phyloP scores from a whole-genome alignment of 768 basidiomycete species.

The Tubosaeta sp. region DNA sequence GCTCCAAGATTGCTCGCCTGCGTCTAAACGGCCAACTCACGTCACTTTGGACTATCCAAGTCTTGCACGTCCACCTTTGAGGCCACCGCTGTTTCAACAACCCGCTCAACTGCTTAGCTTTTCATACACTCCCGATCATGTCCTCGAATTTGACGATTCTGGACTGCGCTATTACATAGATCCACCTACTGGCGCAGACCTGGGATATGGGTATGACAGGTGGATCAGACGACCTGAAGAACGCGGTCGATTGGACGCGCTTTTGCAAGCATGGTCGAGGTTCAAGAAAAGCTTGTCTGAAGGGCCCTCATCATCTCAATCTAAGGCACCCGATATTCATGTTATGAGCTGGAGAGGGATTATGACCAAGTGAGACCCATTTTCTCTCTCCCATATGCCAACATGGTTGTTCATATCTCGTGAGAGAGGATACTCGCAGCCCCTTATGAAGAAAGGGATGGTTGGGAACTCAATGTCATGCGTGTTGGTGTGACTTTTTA shows the following conservation, averaged over 20 bases:
- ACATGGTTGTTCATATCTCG: constrained; percentile 11
- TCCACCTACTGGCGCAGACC: constrained; percentile 62
- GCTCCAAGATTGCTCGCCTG: constrained; percentile 3
- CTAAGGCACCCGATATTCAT: constrained; percentile 40
- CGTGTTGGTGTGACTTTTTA: constrained; percentile 62
- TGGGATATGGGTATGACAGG: constrained; percentile 66
- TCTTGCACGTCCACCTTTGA: constrained; percentile 17
- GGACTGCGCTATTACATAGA: constrained; percentile 68
- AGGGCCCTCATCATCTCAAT: constrained; percentile 25
- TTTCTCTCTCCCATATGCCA: not conserved
- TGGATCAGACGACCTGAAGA: constrained; percentile 69
- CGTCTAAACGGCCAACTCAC: constrained; percentile 1
- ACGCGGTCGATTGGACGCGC: constrained; percentile 60
- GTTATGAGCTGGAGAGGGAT: constrained; percentile 77
- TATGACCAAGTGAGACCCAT: constrained; percentile 66
- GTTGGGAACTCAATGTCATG: constrained; percentile 86
- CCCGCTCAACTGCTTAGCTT: constrained; percentile 67
- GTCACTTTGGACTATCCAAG: constrained; percentile 20
- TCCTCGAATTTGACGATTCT: constrained; percentile 61
- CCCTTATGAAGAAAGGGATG: constrained; percentile 77
- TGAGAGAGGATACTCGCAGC: constrained; percentile 71
- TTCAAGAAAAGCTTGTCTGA: constrained; percentile 35
- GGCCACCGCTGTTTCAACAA: constrained; percentile 55
- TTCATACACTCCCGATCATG: constrained; percentile 58
- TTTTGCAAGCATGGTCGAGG: constrained; percentile 56